Base-by-base conservation (phyloP, 1,139 yeast species). In the Lodderomyces metapsilosis region DNA sequence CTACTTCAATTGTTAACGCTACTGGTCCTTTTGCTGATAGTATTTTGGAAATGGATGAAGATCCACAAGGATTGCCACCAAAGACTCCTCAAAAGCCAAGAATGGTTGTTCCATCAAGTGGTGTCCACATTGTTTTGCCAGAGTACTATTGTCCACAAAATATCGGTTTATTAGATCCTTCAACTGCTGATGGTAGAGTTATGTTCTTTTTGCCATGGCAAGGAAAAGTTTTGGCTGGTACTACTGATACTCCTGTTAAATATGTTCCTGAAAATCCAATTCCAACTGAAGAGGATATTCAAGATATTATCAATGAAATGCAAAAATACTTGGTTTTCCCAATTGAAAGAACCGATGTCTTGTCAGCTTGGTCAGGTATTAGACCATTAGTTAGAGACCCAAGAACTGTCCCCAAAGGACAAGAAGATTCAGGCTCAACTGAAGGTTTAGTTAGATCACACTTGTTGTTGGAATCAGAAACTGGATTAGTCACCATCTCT, bases 151-250 rank as follows among this genome's bases (percentile, higher is more conserved):
- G 95, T 61, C 95, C 98, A 44, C 76, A 79, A 60, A 83, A 83
- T 51, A 79, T 88, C 78, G 98, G 98, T 51, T 74, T 91, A 52
- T 75, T 91, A 48, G 97, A 91, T 64, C 96, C 97, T 38, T 78
- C 88, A 39, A 91, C 98, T 41, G 74, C 94, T 34, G 98, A 91
- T 61, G 98, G 98, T 45, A 83, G 98, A 68, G 98, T 91, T 46
- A 87, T 91, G 85, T 91, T 91, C 71, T 91, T 91, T 70, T 74
- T 91, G 64, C 98, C 98, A 55, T 91, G 98, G 98, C 97, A 89
- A 71, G 96, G 96, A 12, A 88, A 89, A 64, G 95, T 91, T 37
- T 76, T 91, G 56, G 96, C 96, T 47, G 98, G 98, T 62, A 91
- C 98, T 46, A 91, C 98, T 45, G 98, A 91, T 69, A 82, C 84